Evolutionary conservation across 2,329 filamentous ascomycete genomes (phyloP).

Genomic region (Peltaster fructicola): DNA sequence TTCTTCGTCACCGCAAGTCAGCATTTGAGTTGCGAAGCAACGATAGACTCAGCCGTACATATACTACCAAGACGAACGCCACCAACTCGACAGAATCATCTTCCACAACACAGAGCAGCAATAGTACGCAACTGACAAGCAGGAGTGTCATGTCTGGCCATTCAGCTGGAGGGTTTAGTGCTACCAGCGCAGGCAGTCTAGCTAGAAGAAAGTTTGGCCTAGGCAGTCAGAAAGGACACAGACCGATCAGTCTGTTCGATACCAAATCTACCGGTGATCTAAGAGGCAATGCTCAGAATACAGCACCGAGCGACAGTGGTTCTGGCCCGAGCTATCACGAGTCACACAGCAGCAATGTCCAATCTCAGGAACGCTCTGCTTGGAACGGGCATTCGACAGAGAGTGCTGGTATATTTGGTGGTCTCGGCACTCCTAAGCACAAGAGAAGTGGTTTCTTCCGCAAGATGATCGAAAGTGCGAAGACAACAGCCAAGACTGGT

Average conservation of each 20-base stretch:
- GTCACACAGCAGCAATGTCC: constrained; percentile 48
- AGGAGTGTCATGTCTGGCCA: constrained; percentile 85
- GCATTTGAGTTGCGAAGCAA: constrained; percentile 61
- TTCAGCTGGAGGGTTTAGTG: constrained; percentile 80
- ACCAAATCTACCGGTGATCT: constrained; percentile 13
- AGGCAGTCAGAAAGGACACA: constrained; percentile 19
- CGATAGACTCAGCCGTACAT: constrained; percentile 55
- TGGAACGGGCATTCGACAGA: constrained; percentile 44
- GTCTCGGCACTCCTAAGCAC: constrained; percentile 54
- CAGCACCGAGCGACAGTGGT: constrained; percentile 38
- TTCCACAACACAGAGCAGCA: constrained; percentile 42
- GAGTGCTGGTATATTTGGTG: constrained; percentile 53
- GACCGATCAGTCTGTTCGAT: constrained; percentile 8
- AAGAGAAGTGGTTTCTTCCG: constrained; percentile 87
- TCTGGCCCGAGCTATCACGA: constrained; percentile 52
- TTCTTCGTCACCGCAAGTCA: constrained; percentile 45
- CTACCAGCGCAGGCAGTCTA: constrained; percentile 86
- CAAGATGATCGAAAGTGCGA: constrained; percentile 84
- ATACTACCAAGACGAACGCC: constrained; percentile 72
- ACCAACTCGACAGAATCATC: constrained; percentile 51
- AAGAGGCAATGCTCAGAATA: constrained; percentile 14
- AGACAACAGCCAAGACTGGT: constrained; percentile 53
- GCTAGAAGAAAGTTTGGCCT: constrained; percentile 51
- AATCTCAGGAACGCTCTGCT: constrained; percentile 47
- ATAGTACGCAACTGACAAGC: constrained; percentile 59